These are phyloP conservation scores for Pseudodiploospora longispora DNA, from an alignment of 2,329 filamentous ascomycete genomes.

Conservation along the genomic window DNA sequence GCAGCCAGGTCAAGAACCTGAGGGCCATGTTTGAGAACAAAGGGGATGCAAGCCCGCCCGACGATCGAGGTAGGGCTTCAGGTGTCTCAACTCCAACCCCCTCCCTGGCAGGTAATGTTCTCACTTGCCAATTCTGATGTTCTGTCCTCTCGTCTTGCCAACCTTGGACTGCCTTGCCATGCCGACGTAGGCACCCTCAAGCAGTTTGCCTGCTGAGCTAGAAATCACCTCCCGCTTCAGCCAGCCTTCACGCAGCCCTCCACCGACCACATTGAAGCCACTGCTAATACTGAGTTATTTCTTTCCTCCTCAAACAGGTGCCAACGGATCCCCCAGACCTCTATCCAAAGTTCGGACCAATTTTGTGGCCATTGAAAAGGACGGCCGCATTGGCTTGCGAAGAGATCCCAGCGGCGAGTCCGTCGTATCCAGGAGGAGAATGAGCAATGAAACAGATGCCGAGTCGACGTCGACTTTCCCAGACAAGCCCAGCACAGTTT, in stretches of 20 bases:
- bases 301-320: constrained; percentile 16
- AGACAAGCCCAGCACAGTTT: constrained; percentile 27
- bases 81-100: constrained; percentile 32
- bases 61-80: constrained; percentile 64
- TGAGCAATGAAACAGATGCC: constrained; percentile 27
- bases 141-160: background rate
- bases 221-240: background rate
- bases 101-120: constrained; percentile 13
- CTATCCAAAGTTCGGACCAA: constrained; percentile 68
- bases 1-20: constrained; percentile 65
- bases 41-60: constrained; percentile 55
- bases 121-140: constrained; percentile 9
- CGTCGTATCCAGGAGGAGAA: constrained; percentile 27
- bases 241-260: constrained; percentile 2
- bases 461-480: constrained; percentile 24
- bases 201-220: constrained; percentile 4
- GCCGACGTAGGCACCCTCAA: constrained; percentile 5
- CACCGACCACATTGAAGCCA: background rate
- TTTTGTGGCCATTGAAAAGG: constrained; percentile 66
- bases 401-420: constrained; percentile 30
- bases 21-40: constrained; percentile 75
- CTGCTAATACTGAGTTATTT: background rate
- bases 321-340: constrained; percentile 46
- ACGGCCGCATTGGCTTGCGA: constrained; percentile 48
- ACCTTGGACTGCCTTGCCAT: constrained; percentile 41